Evolutionary conservation across 805 yeast species (phyloP).

Genomic region (Novakomyces olei): DNA sequence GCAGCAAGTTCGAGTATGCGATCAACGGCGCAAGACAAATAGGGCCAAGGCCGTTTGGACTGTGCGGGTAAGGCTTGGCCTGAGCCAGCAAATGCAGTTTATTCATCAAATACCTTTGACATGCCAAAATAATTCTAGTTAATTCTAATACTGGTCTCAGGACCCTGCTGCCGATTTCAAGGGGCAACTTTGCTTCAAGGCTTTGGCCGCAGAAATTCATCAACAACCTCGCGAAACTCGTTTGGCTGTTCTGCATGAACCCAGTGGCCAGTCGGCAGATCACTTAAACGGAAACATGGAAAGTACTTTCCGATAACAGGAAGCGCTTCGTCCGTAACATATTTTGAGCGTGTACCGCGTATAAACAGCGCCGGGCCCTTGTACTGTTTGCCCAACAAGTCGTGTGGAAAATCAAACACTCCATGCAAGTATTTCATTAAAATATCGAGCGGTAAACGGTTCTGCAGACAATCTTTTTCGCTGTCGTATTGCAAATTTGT

Average conservation of each 20-base stretch:
- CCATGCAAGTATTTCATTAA: conserved; percentile 41
- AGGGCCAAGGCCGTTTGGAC: too few relatives aligned
- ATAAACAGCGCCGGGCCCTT: conserved; percentile 56
- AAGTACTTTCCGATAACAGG: conserved; percentile 54
- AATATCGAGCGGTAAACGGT: conserved; percentile 51
- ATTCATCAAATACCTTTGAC: too few relatives aligned
- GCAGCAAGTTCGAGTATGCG: too few relatives aligned
- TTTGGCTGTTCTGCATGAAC: conserved; percentile 63
- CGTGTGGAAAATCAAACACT: conserved; percentile 60
- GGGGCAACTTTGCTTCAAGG: too few relatives aligned
- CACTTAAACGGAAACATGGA: conserved; percentile 54
- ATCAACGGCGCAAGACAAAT: too few relatives aligned
- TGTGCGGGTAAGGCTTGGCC: too few relatives aligned
- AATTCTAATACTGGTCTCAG: too few relatives aligned
- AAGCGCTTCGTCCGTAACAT: conserved; percentile 63
- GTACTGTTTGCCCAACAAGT: conserved; percentile 31
- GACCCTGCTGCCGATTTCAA: too few relatives aligned
- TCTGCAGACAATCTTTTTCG: conserved; percentile 18
- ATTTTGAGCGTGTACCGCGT: conserved; percentile 53
- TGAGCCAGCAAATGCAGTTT: too few relatives aligned
- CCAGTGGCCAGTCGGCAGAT: conserved; percentile 82
- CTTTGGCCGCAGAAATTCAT: too few relatives aligned
- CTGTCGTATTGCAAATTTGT: conserved; percentile 37
- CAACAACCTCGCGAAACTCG: conserved; percentile 42
- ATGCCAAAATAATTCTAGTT: too few relatives aligned